Percentiles rank a stretch among this genome's conserved stretches.
Evolutionary conservation across 257 asterid genomes (phyloP).

Genomic region (Galeopsis tetrahit): DNA sequence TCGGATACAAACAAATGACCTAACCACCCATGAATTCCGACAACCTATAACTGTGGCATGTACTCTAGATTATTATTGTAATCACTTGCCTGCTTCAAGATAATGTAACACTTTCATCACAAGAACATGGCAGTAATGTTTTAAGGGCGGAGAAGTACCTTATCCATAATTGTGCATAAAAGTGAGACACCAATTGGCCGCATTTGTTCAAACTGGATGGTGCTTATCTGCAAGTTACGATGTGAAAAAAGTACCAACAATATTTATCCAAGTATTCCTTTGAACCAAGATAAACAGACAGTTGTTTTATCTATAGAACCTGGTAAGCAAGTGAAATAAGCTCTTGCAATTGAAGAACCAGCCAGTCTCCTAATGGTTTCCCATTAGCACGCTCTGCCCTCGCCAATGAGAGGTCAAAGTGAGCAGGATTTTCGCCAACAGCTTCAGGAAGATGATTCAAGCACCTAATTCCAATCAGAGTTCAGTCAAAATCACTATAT

Average conservation of each 20-base stretch:
- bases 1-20: neutral
- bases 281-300: slow-evolving; percentile 1
- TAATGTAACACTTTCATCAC: neutral
- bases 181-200: slow-evolving; percentile 87
- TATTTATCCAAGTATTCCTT: slow-evolving; percentile 6
- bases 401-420: slow-evolving; percentile 87
- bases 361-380: slow-evolving; percentile 70
- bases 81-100: neutral
- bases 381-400: slow-evolving; percentile 55
- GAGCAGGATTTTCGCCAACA: slow-evolving; percentile 87
- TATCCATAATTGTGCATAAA: slow-evolving; percentile 85
- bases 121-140: slow-evolving; percentile 22
- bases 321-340: slow-evolving; percentile 98
- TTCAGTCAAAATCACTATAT: slow-evolving; percentile 30
- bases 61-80: neutral
- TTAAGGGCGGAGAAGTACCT: slow-evolving; percentile 56
- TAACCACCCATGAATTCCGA: neutral
- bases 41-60: neutral
- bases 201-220: slow-evolving; percentile 97
- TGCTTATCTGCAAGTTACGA: slow-evolving; percentile 76
- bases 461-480: slow-evolving; percentile 65
- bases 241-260: slow-evolving; percentile 29
- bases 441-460: slow-evolving; percentile 92
- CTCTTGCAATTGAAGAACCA: slow-evolving; percentile 92
- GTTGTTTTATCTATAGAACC: slow-evolving; percentile 53